Conservation (phyloP, 371 early-diverging fungal species). For the Lichtheimia corymbifera region DNA sequence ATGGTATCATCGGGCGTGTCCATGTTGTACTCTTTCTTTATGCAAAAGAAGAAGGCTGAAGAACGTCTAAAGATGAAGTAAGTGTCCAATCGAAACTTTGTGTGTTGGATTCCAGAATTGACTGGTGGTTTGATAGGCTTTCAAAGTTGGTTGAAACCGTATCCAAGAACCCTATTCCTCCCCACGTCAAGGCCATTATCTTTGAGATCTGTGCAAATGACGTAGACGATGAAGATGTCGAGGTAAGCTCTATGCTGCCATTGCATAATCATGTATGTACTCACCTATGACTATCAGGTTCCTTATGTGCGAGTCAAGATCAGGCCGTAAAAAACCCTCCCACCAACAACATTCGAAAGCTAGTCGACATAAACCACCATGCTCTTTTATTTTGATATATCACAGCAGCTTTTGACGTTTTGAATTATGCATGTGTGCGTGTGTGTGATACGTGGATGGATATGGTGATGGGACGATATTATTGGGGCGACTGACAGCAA, state of each 20-base stretch:
- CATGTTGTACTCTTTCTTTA: constrained; percentile 94
- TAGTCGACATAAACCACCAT: too few species aligned
- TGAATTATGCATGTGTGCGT: too few species aligned
- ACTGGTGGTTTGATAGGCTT: constrained; percentile 42
- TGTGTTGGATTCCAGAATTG: neutral
- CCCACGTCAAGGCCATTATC: constrained; percentile 81
- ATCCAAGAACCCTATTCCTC: constrained; percentile 87
- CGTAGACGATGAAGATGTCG: constrained; percentile 89
- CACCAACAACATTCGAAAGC: too few species aligned
- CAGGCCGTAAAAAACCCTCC: neutral
- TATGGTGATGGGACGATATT: too few species aligned
- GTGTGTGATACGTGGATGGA: too few species aligned
- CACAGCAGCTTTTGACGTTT: too few species aligned
- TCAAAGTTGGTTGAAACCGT: constrained; percentile 79
- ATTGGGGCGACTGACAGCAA: too few species aligned
- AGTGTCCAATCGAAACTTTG: constrained; percentile 7
- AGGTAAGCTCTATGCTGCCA: constrained; percentile 47
- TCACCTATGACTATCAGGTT: neutral
- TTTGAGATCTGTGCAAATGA: constrained; percentile 91
- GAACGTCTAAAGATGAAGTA: constrained; percentile 74
- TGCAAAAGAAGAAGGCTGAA: constrained; percentile 84
- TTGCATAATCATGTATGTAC: neutral
- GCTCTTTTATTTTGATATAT: too few species aligned
- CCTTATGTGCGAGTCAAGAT: neutral
- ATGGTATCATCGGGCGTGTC: constrained; percentile 95